phyloP scores from a whole-genome alignment of 176 grass and related monocot genomes.

The Tuctoria greenei region DNA sequence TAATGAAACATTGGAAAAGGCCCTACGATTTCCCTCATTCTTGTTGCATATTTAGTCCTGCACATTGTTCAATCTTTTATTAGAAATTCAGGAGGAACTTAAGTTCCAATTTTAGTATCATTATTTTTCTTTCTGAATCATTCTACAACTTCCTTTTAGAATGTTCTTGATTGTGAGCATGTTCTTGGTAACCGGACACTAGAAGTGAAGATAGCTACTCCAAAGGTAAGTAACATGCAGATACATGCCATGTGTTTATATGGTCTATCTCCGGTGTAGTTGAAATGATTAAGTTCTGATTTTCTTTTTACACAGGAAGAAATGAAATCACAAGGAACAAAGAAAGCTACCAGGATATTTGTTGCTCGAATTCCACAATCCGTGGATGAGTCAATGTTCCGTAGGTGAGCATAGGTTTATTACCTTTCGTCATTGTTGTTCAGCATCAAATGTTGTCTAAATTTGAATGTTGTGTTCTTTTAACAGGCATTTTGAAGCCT shows the following conservation, averaged over 20 bases:
- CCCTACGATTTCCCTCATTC: not conserved
- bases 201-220: slow-evolving; percentile 96
- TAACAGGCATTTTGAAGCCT: slow-evolving; percentile 92
- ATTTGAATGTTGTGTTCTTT: slow-evolving; percentile 13
- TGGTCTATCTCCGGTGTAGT: not conserved
- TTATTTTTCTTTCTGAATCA: slow-evolving; percentile 5
- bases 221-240: slow-evolving; percentile 58
- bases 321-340: slow-evolving; percentile 72
- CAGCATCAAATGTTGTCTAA: slow-evolving; percentile 5
- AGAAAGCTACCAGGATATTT: slow-evolving; percentile 92
- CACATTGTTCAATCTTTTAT: not conserved
- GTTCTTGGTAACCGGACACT: slow-evolving; percentile 75
- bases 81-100: not conserved
- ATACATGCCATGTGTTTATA: not conserved
- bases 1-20: slow-evolving; percentile 20
- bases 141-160: slow-evolving; percentile 45
- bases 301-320: slow-evolving; percentile 61
- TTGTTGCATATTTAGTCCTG: not conserved
- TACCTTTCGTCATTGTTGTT: not conserved
- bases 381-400: slow-evolving; percentile 77
- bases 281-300: slow-evolving; percentile 16
- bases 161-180: slow-evolving; percentile 78
- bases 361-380: slow-evolving; percentile 88
- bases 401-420: slow-evolving; percentile 52
- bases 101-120: slow-evolving; percentile 18